Evolutionary conservation across 2,329 filamentous ascomycete genomes (phyloP).

Genomic region (Aureobasidium namibiae): DNA sequence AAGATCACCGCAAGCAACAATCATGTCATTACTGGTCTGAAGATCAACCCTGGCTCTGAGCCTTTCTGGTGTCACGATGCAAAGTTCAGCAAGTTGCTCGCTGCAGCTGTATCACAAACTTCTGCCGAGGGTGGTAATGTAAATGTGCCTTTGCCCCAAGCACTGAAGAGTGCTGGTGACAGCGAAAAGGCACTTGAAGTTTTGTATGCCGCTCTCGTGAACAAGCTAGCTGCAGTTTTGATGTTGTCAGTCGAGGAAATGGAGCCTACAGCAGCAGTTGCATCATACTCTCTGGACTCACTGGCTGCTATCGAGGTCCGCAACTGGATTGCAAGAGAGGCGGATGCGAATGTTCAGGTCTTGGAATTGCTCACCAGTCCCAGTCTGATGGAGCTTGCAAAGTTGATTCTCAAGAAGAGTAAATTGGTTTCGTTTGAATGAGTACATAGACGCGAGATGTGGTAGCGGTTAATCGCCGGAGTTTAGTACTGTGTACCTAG

Average conservation of each 20-base stretch:
- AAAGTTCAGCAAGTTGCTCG: background rate
- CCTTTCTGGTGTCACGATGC: constrained; percentile 7
- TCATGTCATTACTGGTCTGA: constrained; percentile 6
- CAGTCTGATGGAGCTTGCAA: constrained; percentile 3
- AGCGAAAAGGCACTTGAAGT: background rate
- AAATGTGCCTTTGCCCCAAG: background rate
- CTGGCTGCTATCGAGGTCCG: constrained; percentile 15
- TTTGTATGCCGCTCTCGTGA: background rate
- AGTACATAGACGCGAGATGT: background rate
- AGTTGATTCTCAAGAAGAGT: constrained; percentile 1
- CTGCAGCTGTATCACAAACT: background rate
- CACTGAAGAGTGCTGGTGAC: background rate
- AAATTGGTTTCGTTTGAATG: background rate
- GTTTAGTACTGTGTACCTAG: too few species aligned
- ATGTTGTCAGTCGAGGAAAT: constrained; percentile 8
- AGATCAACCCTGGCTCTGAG: background rate
- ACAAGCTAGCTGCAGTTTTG: constrained; percentile 6
- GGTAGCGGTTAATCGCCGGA: too few species aligned
- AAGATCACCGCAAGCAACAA: constrained; percentile 6
- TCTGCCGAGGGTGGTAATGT: background rate
- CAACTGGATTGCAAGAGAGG: constrained; percentile 9
- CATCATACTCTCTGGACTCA: constrained; percentile 14
- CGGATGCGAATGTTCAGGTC: background rate
- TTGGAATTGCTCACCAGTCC: constrained; percentile 1
- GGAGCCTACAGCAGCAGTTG: background rate